These are phyloP conservation scores for Parachlorella kessleri DNA, from an alignment of 139 green algal species.

Conservation along the genomic window DNA sequence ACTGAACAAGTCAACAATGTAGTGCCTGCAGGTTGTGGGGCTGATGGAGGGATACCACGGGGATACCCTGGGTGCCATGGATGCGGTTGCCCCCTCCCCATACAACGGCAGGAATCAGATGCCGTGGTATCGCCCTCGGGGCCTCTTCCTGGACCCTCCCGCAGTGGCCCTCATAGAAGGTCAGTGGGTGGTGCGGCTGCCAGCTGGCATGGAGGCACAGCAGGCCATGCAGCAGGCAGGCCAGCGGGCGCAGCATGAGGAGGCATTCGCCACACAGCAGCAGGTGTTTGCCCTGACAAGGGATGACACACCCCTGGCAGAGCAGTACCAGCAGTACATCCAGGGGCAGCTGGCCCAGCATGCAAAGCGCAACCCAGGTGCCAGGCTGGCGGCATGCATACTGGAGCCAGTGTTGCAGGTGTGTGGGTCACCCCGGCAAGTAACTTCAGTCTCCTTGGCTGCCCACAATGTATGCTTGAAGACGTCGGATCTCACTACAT, in stretches of 20 bases:
- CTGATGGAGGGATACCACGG: slow-evolving; percentile 94
- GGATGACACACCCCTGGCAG: slow-evolving; percentile 14
- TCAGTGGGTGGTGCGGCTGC: slow-evolving; percentile 38
- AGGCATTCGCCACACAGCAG: slow-evolving; percentile 11
- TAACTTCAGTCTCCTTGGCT: too few relatives aligned
- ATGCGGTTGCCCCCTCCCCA: slow-evolving; percentile 68
- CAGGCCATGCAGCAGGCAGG: background rate
- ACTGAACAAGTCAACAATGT: too few relatives aligned
- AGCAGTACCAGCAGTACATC: slow-evolving; percentile 12
- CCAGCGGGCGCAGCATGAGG: background rate
- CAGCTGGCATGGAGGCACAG: background rate
- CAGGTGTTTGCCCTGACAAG: slow-evolving; percentile 26
- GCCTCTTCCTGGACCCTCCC: slow-evolving; percentile 82
- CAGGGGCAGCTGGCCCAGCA: slow-evolving; percentile 27
- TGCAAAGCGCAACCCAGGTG: slow-evolving; percentile 15
- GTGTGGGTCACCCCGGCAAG: too few relatives aligned
- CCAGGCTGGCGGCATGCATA: slow-evolving; percentile 57
- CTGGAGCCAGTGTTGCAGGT: slow-evolving; percentile 77
- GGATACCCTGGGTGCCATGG: slow-evolving; percentile 96
- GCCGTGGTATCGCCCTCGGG: slow-evolving; percentile 77
- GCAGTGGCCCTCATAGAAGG: slow-evolving; percentile 59
- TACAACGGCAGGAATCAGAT: slow-evolving; percentile 83
- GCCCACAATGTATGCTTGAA: too few relatives aligned
- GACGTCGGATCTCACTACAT: too few relatives aligned
- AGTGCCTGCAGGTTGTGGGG: slow-evolving; percentile 76